Conservation (phyloP, 2,329 filamentous ascomycete genomes). For the Eurotiales sp. region DNA sequence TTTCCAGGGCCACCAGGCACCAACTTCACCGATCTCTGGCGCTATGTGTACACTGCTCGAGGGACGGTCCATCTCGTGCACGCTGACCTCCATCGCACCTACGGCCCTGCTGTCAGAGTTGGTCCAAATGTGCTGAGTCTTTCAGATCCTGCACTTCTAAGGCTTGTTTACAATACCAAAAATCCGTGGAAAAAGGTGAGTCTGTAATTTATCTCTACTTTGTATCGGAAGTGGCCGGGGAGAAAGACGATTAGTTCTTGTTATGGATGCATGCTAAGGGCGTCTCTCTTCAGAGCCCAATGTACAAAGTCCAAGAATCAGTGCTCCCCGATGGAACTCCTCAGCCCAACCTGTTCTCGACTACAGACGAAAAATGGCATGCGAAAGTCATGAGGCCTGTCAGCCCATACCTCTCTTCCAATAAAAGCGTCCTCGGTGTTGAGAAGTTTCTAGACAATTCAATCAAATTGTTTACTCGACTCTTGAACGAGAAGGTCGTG, state of each 20-base stretch:
- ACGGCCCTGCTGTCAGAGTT: constrained; percentile 70
- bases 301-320: constrained; percentile 10
- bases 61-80: constrained; percentile 65
- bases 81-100: constrained; percentile 62
- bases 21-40: constrained; percentile 68
- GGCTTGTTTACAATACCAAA: constrained; percentile 73
- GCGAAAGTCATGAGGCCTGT: not conserved
- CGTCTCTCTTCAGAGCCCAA: constrained; percentile 2
- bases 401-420: constrained; percentile 1
- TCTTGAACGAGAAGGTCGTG: constrained; percentile 2
- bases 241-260: no score
- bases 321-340: constrained; percentile 5
- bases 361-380: constrained; percentile 8
- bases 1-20: constrained; percentile 71
- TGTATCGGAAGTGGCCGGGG: no score
- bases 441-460: constrained; percentile 5
- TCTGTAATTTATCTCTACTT: not conserved
- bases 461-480: not conserved
- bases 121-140: constrained; percentile 74
- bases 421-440: constrained; percentile 1
- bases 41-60: constrained; percentile 64
- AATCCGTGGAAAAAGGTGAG: constrained; percentile 45
- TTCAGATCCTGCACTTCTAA: constrained; percentile 67
- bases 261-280: no score
- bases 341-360: constrained; percentile 12